Evolutionary conservation across 176 grass and related monocot genomes (phyloP).

Genomic region (Aegilops sharonensis): DNA sequence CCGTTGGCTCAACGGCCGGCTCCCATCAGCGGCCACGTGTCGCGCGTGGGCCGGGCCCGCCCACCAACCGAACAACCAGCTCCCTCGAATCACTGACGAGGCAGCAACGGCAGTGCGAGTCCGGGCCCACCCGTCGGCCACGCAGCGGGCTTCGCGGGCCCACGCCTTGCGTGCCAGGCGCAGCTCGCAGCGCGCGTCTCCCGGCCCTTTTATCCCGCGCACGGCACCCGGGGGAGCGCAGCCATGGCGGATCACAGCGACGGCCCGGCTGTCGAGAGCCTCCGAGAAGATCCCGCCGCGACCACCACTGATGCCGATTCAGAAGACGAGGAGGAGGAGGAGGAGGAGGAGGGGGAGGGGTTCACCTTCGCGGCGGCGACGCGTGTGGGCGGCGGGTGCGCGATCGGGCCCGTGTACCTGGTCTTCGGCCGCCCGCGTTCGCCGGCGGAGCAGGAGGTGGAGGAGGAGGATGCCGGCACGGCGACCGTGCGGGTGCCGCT

Average conservation of each 20-base stretch:
- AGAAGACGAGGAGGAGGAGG: background rate
- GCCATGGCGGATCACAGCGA: slow-evolving; percentile 35
- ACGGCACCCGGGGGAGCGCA: background rate
- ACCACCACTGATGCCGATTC: no score
- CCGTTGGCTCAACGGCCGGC: background rate
- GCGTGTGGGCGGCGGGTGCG: background rate
- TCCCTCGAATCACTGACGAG: background rate
- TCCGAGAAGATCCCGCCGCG: background rate
- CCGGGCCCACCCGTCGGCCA: background rate
- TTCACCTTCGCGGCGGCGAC: slow-evolving; percentile 35
- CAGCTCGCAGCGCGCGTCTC: background rate
- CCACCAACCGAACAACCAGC: slow-evolving; percentile 17
- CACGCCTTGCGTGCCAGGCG: slow-evolving; percentile 1
- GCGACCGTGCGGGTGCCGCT: slow-evolving; percentile 42
- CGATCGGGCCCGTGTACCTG: slow-evolving; percentile 53
- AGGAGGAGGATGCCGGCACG: background rate
- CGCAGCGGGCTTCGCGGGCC: background rate
- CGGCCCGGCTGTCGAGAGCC: background rate
- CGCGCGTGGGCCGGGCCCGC: background rate
- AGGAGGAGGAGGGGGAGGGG: background rate
- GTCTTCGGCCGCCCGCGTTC: slow-evolving; percentile 56
- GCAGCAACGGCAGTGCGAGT: background rate
- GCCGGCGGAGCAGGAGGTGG: background rate
- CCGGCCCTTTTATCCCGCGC: slow-evolving; percentile 34
- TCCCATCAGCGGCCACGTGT: background rate